phyloP scores from a whole-genome alignment of 345 rosid species.

The Brassica juncea region DNA sequence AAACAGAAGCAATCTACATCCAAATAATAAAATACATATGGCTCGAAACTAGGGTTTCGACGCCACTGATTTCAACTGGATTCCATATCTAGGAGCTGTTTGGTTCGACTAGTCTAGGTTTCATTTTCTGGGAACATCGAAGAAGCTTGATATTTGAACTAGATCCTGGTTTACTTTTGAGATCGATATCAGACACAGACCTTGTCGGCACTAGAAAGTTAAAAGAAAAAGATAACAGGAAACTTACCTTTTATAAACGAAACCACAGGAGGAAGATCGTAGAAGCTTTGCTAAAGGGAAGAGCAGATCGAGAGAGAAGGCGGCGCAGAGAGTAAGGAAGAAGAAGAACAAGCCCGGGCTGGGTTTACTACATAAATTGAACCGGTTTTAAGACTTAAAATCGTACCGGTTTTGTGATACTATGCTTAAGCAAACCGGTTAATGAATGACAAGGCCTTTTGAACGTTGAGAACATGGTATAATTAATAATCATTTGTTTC shows the following conservation, averaged over 20 bases:
- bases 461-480: not conserved
- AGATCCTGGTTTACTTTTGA: not conserved
- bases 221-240: not conserved
- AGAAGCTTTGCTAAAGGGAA: not conserved
- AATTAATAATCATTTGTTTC: too few species aligned
- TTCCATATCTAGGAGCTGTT: not conserved
- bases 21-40: too few species aligned
- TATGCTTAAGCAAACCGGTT: not conserved
- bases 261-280: conserved; percentile 6
- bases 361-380: conserved; percentile 11
- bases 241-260: conserved; percentile 13
- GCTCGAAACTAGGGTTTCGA: conserved; percentile 23
- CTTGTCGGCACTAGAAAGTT: not conserved
- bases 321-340: conserved; percentile 21
- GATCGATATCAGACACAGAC: conserved; percentile 3
- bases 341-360: conserved; percentile 28
- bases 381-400: conserved; percentile 10
- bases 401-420: not conserved
- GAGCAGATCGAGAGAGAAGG: conserved; percentile 5
- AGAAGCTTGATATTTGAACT: not conserved
- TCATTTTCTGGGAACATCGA: not conserved
- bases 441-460: too few species aligned
- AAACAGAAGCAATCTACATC: not conserved
- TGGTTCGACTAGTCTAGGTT: not conserved
- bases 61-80: not conserved